Evolutionary conservation across 139 green algal species (phyloP), one percentile per base, ranked within the genome.

Genomic region (Tetradesmus lagerheimii): DNA sequence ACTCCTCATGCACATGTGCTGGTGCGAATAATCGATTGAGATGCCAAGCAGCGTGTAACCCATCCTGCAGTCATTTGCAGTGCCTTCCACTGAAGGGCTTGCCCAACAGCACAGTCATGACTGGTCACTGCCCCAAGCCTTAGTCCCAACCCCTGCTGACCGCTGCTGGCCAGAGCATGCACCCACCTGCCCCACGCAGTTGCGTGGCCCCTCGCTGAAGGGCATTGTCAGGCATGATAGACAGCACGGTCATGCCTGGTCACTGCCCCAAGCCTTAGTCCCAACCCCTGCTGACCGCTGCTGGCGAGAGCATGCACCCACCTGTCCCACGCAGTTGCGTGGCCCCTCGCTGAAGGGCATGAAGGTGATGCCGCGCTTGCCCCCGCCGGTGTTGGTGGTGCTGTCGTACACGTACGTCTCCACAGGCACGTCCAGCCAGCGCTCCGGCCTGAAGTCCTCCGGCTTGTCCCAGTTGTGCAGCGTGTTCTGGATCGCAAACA

Each of bases 301-400:
- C 45, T 57, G 45, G n/a, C n/a, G n/a, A n/a, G n/a, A n/a, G n/a
- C n/a, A 11, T 31, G 57, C 57, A 71, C 57, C 20, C 57, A 71
- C 57, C 57, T 71, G 84, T 2, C 87, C 87, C 62, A 96, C 90
- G 67, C 94, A 96, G 92, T 95, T 94, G 45, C 94, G 90, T 1
- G 87, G 81, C 9, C 88, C 88, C 64, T 91, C 71, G 34, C 88
- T 92, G 85, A 96, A 96, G 20, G 93, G 93, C 84, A 95, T 91
- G 90, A 92, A 96, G 9, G 90, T 93, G 78, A 93, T 86, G 37
- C 90, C 86, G 2, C 78, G 38, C 74, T 90, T 90, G 85, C 74
- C 82, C 35, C 82, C 82, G 53, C 53, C 57, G 37, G 38, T 89
- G 80, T 50, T 67, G 74, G 41, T 62, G 34, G 81, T 81, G 76